Conservation (phyloP, 2,329 filamentous ascomycete genomes). For the Apiospora pterosperma region DNA sequence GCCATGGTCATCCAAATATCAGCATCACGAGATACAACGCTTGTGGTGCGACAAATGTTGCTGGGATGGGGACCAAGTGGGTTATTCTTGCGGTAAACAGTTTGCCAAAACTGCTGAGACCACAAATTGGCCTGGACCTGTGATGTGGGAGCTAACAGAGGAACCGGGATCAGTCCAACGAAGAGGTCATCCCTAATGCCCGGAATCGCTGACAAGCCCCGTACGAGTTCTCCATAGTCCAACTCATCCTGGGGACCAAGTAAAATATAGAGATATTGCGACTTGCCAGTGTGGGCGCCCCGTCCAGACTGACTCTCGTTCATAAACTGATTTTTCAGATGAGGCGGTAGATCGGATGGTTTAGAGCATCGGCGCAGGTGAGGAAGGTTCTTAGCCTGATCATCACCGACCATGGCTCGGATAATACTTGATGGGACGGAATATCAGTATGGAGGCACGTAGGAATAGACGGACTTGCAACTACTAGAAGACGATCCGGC, state of each 20-base stretch:
- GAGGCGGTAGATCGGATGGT: constrained; percentile 61
- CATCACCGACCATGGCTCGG: constrained; percentile 54
- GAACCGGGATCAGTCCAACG: constrained; percentile 64
- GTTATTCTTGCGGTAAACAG: constrained; percentile 82
- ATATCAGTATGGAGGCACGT: constrained; percentile 21
- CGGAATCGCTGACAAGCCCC: constrained; percentile 44
- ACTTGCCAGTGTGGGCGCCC: constrained; percentile 57
- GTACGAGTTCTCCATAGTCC: constrained; percentile 48
- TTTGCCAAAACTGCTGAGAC: constrained; percentile 78
- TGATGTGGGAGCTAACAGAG: constrained; percentile 70
- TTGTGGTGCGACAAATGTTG: constrained; percentile 65
- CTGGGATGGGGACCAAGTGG: constrained; percentile 81
- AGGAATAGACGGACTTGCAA: neutral
- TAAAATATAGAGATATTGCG: constrained; percentile 58
- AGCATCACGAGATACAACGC: constrained; percentile 63
- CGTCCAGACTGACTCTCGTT: constrained; percentile 52
- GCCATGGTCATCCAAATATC: constrained; percentile 67
- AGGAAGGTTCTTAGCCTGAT: constrained; percentile 61
- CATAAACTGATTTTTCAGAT: constrained; percentile 61
- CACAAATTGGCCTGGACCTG: constrained; percentile 71
- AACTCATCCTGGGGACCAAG: constrained; percentile 51
- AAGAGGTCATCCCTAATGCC: constrained; percentile 51
- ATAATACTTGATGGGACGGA: constrained; percentile 43
- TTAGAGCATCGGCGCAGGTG: constrained; percentile 77
- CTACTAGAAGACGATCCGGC: neutral